Evolutionary conservation across 192 early-diverging fungal genomes (phyloP).

Genomic region (Jimgerdemannia flammicorona): DNA sequence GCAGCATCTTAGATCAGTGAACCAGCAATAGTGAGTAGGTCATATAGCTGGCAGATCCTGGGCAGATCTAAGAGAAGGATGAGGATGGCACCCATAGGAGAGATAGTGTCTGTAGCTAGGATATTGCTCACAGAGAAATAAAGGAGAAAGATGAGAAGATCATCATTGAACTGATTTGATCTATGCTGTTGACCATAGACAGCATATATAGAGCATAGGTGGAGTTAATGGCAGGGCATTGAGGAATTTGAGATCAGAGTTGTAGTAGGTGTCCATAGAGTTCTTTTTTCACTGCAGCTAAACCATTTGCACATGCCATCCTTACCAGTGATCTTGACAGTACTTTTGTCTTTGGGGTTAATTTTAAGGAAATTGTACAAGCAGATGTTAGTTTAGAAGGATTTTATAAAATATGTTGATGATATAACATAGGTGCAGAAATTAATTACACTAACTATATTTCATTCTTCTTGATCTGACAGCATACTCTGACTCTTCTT

Average conservation of each 20-base stretch:
- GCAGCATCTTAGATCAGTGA: slow-evolving; percentile 41
- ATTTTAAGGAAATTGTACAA: neutral
- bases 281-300: slow-evolving; percentile 10
- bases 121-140: slow-evolving; percentile 21
- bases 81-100: slow-evolving; percentile 58
- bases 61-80: slow-evolving; percentile 68
- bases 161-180: slow-evolving; percentile 52
- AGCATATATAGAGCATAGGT: slow-evolving; percentile 7
- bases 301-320: slow-evolving; percentile 38
- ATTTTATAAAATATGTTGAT: too few species aligned
- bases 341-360: slow-evolving; percentile 13
- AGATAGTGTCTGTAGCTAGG: neutral
- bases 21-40: slow-evolving; percentile 41
- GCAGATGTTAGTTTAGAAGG: neutral
- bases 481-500: slow-evolving; percentile 33
- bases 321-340: slow-evolving; percentile 35
- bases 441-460: slow-evolving; percentile 7
- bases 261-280: neutral
- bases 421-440: neutral
- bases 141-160: slow-evolving; percentile 42
- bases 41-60: slow-evolving; percentile 63
- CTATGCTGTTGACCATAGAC: slow-evolving; percentile 44
- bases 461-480: slow-evolving; percentile 17
- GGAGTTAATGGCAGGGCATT: too few species aligned
- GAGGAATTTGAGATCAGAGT: neutral